Evolutionary conservation across 345 rosid genomes (phyloP).

Genomic region (Gossypium longicalyx): DNA sequence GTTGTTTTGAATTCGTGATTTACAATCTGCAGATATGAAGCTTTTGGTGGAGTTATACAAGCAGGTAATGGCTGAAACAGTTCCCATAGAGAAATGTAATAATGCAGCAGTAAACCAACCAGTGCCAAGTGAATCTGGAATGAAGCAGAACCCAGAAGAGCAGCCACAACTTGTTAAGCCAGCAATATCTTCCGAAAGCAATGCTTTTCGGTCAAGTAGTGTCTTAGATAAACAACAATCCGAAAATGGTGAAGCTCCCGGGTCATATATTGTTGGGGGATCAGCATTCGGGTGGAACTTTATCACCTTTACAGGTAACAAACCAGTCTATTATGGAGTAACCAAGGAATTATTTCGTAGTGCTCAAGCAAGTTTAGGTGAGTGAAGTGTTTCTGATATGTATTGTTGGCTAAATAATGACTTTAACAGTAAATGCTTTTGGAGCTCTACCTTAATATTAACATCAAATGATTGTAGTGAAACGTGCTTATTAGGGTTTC

Average conservation of each 20-base stretch:
- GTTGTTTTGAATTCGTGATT: not conserved
- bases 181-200: slow-evolving; percentile 29
- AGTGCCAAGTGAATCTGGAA: slow-evolving; percentile 30
- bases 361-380: slow-evolving; percentile 29
- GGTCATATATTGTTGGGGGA: slow-evolving; percentile 46
- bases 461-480: not conserved
- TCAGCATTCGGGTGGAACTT: slow-evolving; percentile 86
- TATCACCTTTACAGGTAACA: slow-evolving; percentile 44
- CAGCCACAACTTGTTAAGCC: slow-evolving; percentile 15
- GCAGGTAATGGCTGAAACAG: slow-evolving; percentile 44
- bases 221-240: slow-evolving; percentile 28
- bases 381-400: slow-evolving; percentile 13
- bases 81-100: slow-evolving; percentile 24
- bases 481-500: not conserved
- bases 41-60: slow-evolving; percentile 51
- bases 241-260: slow-evolving; percentile 24
- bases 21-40: slow-evolving; percentile 52
- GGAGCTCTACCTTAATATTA: not conserved
- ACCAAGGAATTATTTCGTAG: slow-evolving; percentile 68
- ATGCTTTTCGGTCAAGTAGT: slow-evolving; percentile 16
- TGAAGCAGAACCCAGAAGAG: slow-evolving; percentile 22
- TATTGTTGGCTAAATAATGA: not conserved
- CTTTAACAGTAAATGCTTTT: not conserved
- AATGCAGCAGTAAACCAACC: slow-evolving; percentile 10
- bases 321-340: slow-evolving; percentile 57